Percentiles rank a stretch among this genome's conserved stretches.
These are phyloP conservation scores for Lachnellula willkommii DNA, from an alignment of 2,329 filamentous ascomycete species.

Conservation along the genomic window DNA sequence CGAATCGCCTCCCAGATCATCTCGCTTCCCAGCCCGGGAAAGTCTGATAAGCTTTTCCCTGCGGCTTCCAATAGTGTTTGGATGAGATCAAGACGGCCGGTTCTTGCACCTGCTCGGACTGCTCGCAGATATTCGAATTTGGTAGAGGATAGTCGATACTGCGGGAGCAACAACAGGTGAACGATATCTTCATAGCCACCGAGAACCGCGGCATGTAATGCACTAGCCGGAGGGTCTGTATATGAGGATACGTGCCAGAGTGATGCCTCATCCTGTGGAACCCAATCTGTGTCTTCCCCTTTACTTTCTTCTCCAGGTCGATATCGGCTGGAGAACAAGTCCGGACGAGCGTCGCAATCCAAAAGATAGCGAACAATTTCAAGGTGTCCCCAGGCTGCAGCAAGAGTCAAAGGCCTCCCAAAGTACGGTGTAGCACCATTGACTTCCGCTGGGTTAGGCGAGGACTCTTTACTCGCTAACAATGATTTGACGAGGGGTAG, in stretches of 20 bases:
- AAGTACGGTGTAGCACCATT: not conserved
- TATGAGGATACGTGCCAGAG: not conserved
- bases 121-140: not conserved
- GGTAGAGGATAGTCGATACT: not conserved
- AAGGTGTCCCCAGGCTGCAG: not conserved
- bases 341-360: not conserved
- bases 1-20: not conserved
- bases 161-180: not conserved
- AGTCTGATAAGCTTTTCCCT: not conserved
- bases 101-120: not conserved
- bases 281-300: not conserved
- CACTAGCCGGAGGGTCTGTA: not conserved
- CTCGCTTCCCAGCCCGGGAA: not conserved
- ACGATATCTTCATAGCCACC: not conserved
- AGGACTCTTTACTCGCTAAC: not conserved
- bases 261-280: not conserved
- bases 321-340: not conserved
- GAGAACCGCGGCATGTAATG: not conserved
- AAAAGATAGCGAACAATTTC: not conserved
- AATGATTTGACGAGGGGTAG: not conserved
- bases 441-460: not conserved
- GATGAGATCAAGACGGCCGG: not conserved
- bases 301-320: not conserved
- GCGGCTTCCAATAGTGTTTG: not conserved
- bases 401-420: not conserved